Base-by-base conservation (phyloP, 179 eudicot species). In the Beta macrorhiza region DNA sequence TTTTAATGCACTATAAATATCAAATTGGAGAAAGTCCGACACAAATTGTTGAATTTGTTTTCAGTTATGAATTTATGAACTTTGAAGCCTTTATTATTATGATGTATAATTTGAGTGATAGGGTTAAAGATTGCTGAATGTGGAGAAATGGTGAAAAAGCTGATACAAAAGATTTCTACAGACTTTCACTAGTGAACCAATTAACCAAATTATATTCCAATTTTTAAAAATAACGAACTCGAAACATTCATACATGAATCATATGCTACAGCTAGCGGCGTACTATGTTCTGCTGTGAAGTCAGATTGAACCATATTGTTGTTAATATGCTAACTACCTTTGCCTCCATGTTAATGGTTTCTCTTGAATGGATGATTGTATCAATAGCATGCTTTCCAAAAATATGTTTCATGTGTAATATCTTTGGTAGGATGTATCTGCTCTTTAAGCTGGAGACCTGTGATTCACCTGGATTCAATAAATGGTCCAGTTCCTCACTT, bases 361-460 rank as follows among this genome's bases (percentile, higher is more conserved):
- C n/a, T n/a, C 37, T 22, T 65, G 17, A 29, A 7, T 65, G 17
- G 44, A 65, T 37, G 25, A 42, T 29, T 63, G 67, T 74, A 56
- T 29, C 3, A 56, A 74, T 56, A 29, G 51, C 14, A 25, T 56
- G 51, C 64, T 56, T 32, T n/a, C 20, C 15, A 13, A 12, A 16
- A 19, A 19, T n/a, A 75, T 25, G 0, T 10, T 75, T 57, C 64
- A 56, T 56, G 22, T 37, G 25, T 65, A 25, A 65, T 65, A 4
- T 64, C 14, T 25, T 22, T 5, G 8, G 47, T 63, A n/a, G 17
- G 0, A 17, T 37, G 71, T 37, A 37, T 44, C 7, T 5, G 19
- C 17, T 49, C 53, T 29, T 67, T 19, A 19, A 70, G 55, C 74
- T 70, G 67, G 64, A 53, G 63, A 74, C 63, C 29, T 74, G 51